Evolutionary conservation across 108 stramenopile genomes (phyloP).

Genomic region (Pseudonitzschia delicatissima): DNA sequence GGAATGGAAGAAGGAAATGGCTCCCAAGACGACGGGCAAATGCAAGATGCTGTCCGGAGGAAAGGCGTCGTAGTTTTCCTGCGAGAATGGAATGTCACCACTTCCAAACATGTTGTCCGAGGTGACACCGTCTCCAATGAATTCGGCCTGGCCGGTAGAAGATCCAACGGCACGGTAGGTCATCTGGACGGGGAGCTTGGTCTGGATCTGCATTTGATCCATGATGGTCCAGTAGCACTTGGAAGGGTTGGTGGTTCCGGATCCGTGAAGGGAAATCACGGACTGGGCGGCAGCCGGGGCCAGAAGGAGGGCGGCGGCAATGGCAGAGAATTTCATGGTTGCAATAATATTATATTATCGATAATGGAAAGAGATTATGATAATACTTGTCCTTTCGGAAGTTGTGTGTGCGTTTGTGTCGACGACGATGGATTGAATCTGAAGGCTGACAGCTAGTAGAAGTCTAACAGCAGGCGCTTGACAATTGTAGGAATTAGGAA

Average conservation of each 20-base stretch:
- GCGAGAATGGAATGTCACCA: conserved; percentile 75
- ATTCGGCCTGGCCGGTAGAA: conserved; percentile 73
- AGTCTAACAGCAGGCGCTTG: too few relatives aligned
- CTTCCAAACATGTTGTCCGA: conserved; percentile 65
- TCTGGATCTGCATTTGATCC: conserved; percentile 51
- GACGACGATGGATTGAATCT: too few relatives aligned
- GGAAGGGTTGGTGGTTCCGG: conserved; percentile 87
- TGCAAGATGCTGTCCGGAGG: conserved; percentile 48
- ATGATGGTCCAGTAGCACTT: conserved; percentile 84
- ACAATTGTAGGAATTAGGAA: too few relatives aligned
- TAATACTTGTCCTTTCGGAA: too few relatives aligned
- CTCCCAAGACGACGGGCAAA: conserved; percentile 70
- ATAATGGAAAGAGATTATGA: not conserved
- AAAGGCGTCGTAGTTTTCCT: conserved; percentile 37
- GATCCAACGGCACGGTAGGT: conserved; percentile 89
- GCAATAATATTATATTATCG: not conserved
- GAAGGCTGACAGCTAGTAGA: too few relatives aligned
- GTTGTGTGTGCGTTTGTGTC: too few relatives aligned
- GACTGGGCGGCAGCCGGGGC: conserved; percentile 16
- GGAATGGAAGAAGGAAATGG: conserved; percentile 76
- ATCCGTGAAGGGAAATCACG: conserved; percentile 61
- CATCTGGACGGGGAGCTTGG: conserved; percentile 59
- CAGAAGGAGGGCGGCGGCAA: conserved; percentile 12
- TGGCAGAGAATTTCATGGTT: conserved; percentile 46
- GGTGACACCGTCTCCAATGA: conserved; percentile 49